Conservation (phyloP, 2,329 filamentous ascomycete genomes). For the Microcyclospora pomicola region DNA sequence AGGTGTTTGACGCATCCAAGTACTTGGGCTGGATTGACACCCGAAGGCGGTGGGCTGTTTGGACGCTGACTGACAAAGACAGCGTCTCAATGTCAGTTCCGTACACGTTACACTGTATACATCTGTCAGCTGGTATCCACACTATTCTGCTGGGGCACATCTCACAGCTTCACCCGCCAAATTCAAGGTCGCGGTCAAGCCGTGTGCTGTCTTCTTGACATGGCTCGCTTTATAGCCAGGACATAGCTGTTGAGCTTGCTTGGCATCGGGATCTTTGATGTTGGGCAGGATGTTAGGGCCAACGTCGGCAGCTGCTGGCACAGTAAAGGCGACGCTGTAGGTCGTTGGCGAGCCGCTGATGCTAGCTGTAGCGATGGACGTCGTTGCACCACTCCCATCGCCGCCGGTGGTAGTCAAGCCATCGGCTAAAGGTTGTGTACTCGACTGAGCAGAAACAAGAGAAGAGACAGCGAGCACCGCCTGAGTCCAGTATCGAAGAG, state of each 20-base stretch:
- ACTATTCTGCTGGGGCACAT: background rate
- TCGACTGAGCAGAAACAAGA: conserved; percentile 11
- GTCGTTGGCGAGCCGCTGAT: conserved; percentile 17
- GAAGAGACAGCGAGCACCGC: conserved; percentile 11
- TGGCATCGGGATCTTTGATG: conserved; percentile 50
- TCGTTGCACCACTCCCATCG: conserved; percentile 6
- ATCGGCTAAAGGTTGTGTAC: conserved; percentile 8
- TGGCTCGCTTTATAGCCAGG: conserved; percentile 44
- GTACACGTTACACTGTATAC: conserved; percentile 52
- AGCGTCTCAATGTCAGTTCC: conserved; percentile 59
- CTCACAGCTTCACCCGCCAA: conserved; percentile 36
- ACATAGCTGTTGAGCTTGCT: conserved; percentile 46
- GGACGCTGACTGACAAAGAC: conserved; percentile 45
- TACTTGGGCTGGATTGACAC: conserved; percentile 56
- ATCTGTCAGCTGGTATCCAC: background rate
- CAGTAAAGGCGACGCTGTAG: conserved; percentile 19
- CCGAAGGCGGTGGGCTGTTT: conserved; percentile 47
- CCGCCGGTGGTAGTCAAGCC: conserved; percentile 5
- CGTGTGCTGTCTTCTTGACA: conserved; percentile 31
- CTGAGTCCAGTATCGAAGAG: conserved; percentile 9
- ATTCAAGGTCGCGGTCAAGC: conserved; percentile 38
- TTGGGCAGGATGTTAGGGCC: conserved; percentile 26
- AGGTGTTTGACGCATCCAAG: conserved; percentile 28
- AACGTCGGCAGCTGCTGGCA: conserved; percentile 20
- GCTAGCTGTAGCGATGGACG: conserved; percentile 13